Conservation (phyloP, 2,329 filamentous ascomycete species). For the Microcyclospora tardicrescens region DNA sequence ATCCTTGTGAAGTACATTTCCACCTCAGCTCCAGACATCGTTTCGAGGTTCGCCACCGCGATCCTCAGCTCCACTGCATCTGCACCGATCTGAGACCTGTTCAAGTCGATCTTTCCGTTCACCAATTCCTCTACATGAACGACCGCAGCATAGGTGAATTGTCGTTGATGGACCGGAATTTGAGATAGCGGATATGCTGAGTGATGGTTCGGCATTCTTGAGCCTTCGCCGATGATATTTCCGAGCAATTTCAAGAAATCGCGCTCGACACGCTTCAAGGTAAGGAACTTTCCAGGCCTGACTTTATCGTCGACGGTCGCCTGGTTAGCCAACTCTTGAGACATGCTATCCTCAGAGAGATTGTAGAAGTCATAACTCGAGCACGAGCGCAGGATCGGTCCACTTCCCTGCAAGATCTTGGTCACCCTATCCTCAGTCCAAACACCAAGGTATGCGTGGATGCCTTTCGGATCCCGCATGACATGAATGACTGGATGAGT, state of each 20-base stretch:
- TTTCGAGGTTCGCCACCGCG: slow-evolving; percentile 18
- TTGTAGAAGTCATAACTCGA: slow-evolving; percentile 70
- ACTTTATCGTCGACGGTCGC: slow-evolving; percentile 12
- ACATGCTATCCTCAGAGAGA: slow-evolving; percentile 43
- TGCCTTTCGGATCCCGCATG: slow-evolving; percentile 50
- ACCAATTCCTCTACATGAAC: slow-evolving; percentile 47
- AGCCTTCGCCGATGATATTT: slow-evolving; percentile 41
- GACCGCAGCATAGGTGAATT: slow-evolving; percentile 55
- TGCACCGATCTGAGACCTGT: slow-evolving; percentile 51
- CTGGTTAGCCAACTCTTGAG: slow-evolving; percentile 12
- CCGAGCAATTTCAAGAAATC: slow-evolving; percentile 59
- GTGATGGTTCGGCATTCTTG: slow-evolving; percentile 44
- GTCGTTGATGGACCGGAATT: slow-evolving; percentile 46
- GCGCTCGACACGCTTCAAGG: slow-evolving; percentile 53
- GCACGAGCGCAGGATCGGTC: slow-evolving; percentile 48
- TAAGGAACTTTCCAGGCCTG: slow-evolving; percentile 46
- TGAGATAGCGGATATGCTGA: slow-evolving; percentile 53
- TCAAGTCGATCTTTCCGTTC: slow-evolving; percentile 43
- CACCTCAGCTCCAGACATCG: neutral
- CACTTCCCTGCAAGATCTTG: slow-evolving; percentile 45
- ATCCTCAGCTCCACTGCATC: slow-evolving; percentile 55
- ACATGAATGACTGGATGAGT: slow-evolving; percentile 61
- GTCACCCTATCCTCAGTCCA: slow-evolving; percentile 43
- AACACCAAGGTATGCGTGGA: slow-evolving; percentile 47
- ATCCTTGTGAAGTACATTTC: neutral